These are phyloP conservation scores for Geosiphon pyriformis DNA, from an alignment of 192 early-diverging fungal species.

Conservation along the genomic window DNA sequence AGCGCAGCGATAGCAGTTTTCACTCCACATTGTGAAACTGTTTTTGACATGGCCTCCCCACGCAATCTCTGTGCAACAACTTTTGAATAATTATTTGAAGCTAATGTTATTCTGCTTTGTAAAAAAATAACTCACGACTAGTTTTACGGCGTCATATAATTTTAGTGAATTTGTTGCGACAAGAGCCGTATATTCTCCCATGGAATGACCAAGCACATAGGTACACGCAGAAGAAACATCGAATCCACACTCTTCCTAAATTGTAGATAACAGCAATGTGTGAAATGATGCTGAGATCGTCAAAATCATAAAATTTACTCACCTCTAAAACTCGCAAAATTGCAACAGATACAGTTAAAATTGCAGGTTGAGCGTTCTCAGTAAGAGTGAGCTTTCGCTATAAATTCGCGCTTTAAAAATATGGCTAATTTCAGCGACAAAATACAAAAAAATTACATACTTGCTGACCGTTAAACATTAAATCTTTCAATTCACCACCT, in stretches of 20 bases:
- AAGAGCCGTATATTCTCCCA: slow-evolving; percentile 87
- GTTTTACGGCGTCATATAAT: slow-evolving; percentile 73
- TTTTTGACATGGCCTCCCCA: slow-evolving; percentile 83
- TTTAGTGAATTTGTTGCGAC: slow-evolving; percentile 61
- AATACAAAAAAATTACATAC: slow-evolving; percentile 26
- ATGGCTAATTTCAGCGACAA: not conserved
- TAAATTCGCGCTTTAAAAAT: not conserved
- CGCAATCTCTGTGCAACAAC: slow-evolving; percentile 52
- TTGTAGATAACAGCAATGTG: slow-evolving; percentile 4
- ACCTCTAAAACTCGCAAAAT: slow-evolving; percentile 77
- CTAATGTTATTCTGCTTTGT: slow-evolving; percentile 6
- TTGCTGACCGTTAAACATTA: slow-evolving; percentile 87
- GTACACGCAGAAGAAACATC: slow-evolving; percentile 64
- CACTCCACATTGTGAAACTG: slow-evolving; percentile 55
- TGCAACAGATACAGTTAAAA: slow-evolving; percentile 86
- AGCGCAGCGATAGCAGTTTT: slow-evolving; percentile 86
- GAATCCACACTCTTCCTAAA: slow-evolving; percentile 68
- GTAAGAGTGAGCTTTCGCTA: slow-evolving; percentile 54
- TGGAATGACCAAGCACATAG: slow-evolving; percentile 84
- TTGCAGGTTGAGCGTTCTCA: slow-evolving; percentile 86
- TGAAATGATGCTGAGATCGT: not conserved
- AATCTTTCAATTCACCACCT: slow-evolving; percentile 56
- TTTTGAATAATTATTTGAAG: not conserved
- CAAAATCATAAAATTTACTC: not conserved
- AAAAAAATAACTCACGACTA: slow-evolving; percentile 58